A percentile compares a stretch with the other conserved stretches of the same genome.
phyloP scores from a whole-genome alignment of 2,329 filamentous ascomycete genomes.

The Fusarium ambrosium region DNA sequence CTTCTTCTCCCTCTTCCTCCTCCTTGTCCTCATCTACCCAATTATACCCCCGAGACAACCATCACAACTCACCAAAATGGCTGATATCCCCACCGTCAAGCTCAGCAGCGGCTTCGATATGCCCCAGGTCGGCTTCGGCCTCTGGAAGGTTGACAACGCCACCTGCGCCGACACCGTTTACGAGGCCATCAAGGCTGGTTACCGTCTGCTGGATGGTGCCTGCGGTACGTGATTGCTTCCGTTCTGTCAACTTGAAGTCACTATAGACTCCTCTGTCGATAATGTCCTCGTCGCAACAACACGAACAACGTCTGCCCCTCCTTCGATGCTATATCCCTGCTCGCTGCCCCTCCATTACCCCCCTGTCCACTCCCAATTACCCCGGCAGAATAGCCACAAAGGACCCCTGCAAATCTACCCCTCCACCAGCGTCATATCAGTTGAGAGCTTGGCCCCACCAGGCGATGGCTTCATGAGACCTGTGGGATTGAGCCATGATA shows the following conservation, averaged over 20 bases:
- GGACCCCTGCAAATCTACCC: conserved; percentile 42
- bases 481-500: not conserved
- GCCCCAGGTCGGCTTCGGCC: conserved; percentile 82
- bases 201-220: conserved; percentile 72
- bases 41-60: conserved; percentile 15
- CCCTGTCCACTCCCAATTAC: conserved; percentile 38
- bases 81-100: conserved; percentile 65
- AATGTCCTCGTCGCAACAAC: not conserved
- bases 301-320: conserved; percentile 30
- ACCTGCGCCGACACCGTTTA: conserved; percentile 83
- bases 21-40: conserved; percentile 15
- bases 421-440: conserved; percentile 34
- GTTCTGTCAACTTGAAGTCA: conserved; percentile 7
- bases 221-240: conserved; percentile 61
- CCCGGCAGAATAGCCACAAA: conserved; percentile 44
- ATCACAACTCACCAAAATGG: conserved; percentile 49
- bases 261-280: conserved; percentile 1
- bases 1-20: conserved; percentile 19
- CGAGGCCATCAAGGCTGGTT: conserved; percentile 76
- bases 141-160: conserved; percentile 86
- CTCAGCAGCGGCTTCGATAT: conserved; percentile 76
- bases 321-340: conserved; percentile 15
- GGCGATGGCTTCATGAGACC: conserved; percentile 32
- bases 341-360: conserved; percentile 21
- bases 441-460: conserved; percentile 23